A percentile compares a stretch with the other conserved stretches of the same genome.
Conservation (phyloP, 192 early-diverging fungal species). For the Coemansia sp. region DNA sequence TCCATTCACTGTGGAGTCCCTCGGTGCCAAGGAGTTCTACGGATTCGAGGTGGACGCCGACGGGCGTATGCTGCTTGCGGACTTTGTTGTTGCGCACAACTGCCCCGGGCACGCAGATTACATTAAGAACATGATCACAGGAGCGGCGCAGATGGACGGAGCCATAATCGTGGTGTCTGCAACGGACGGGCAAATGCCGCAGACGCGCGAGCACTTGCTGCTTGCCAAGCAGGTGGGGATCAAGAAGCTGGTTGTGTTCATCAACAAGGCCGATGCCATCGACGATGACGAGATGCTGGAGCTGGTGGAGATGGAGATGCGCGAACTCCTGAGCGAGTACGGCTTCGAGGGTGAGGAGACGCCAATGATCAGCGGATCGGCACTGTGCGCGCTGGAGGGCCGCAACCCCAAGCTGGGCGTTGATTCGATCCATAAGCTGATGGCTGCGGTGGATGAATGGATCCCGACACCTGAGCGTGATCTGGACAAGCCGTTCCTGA, state of each 20-base stretch:
- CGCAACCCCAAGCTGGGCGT: constrained; percentile 88
- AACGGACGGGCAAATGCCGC: constrained; percentile 98
- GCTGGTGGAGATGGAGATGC: constrained; percentile 99
- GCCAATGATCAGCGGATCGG: constrained; percentile 91
- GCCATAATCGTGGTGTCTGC: constrained; percentile 98
- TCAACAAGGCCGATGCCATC: constrained; percentile 98
- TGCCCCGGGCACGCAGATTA: constrained; percentile 99
- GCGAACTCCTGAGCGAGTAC: constrained; percentile 88
- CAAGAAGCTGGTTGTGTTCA: constrained; percentile 87
- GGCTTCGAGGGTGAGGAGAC: constrained; percentile 89
- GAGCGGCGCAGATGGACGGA: constrained; percentile 97
- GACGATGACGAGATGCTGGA: constrained; percentile 98
- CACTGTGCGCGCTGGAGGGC: constrained; percentile 92
- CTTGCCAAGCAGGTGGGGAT: constrained; percentile 96
- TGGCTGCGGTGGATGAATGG: constrained; percentile 86
- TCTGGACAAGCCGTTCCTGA: constrained; percentile 98
- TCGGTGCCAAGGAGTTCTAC: constrained; percentile 20
- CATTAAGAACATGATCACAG: constrained; percentile 99
- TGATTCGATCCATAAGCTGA: constrained; percentile 84
- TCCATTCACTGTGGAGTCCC: constrained; percentile 15
- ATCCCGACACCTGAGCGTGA: constrained; percentile 92
- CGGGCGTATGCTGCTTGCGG: constrained; percentile 29
- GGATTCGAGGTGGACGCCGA: constrained; percentile 40
- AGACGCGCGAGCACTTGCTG: constrained; percentile 97
- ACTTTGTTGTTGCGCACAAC: constrained; percentile 46